Base-by-base conservation (phyloP, 2,329 filamentous ascomycete genomes). In the Drechslerella dactyloides region DNA sequence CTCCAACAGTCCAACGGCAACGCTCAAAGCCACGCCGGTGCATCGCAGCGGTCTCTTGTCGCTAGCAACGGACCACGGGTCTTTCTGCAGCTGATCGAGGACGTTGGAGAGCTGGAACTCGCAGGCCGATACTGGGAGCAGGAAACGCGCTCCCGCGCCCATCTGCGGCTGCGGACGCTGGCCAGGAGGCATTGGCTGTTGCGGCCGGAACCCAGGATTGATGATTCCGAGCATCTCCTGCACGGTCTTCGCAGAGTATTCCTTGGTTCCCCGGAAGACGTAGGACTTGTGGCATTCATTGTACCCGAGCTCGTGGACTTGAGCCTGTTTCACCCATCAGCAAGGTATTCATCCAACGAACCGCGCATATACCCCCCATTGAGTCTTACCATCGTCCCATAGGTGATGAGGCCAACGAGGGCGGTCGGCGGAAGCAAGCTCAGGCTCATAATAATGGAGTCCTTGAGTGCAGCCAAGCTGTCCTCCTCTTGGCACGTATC, bases 241-340 rank as follows among this genome's bases (percentile, higher is more conserved):
- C n/a, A 99, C 92, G 79, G 97, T 93, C 82, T 97, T 97, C 60
- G 93, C 90, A n/a, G 88, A 85, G 80, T 99, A 99, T 78, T 99
- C 94, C 83, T 97, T 99, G 84, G 88, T 97, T 42, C 94, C 94
- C 64, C 93, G 87, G 85, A 99, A 99, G 46, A 99, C 94, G 78
- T 97, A 99, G 4, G 93, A 97, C 82, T 97, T 99, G 75, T 94
- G 91, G 81, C 94, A 99, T 81, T 97, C 94, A 62, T 90, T 93
- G 79, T 99, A 99, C 62, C 94, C 94, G 76, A 99, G 91, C 81
- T 99, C 94, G 79, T 99, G 94, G 17, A 99, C 91, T 86, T 97
- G 93, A 33, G 91, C 87, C 90, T 92, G 75, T 51, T 30, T 60
- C 52, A 17, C 64, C 27, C 75, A 24, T 70, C 15, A 24, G 33